Evolutionary conservation across 2,329 filamentous ascomycete species (phyloP).

Genomic region (Pestalotiopsis sp.): DNA sequence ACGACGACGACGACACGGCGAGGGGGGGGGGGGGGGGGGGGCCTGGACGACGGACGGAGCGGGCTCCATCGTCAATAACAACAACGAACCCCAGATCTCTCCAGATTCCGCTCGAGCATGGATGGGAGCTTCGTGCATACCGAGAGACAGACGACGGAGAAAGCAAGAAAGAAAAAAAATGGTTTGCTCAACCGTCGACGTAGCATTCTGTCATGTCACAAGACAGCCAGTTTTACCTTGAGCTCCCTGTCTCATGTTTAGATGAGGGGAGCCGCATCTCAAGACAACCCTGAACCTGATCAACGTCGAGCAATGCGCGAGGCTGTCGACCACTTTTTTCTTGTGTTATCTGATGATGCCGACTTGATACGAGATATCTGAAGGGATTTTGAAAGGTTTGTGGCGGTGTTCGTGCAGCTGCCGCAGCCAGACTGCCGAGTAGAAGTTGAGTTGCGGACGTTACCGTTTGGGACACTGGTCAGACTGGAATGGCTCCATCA

Average conservation of each 20-base stretch:
- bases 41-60: not conserved
- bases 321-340: slow-evolving; percentile 1
- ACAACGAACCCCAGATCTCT: slow-evolving; percentile 10
- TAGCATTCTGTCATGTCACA: slow-evolving; percentile 2
- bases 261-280: slow-evolving; percentile 10
- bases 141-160: not conserved
- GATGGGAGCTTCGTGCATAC: not conserved
- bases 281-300: not conserved
- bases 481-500: not conserved
- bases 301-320: slow-evolving; percentile 10
- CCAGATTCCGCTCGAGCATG: not conserved
- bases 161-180: not conserved
- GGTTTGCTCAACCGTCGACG: not conserved
- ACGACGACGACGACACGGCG: not conserved
- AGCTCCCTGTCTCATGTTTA: slow-evolving; percentile 10
- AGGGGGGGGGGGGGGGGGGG: not conserved
- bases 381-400: no score
- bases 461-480: not conserved
- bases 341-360: not conserved
- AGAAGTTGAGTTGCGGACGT: not conserved
- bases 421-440: no score
- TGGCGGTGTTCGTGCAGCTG: no score
- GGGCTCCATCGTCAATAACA: not conserved
- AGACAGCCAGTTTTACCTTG: slow-evolving; percentile 2
- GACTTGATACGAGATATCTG: not conserved